Evolutionary conservation across 2,329 filamentous ascomycete genomes (phyloP).

Genomic region (Trichoderma afroharzianum): DNA sequence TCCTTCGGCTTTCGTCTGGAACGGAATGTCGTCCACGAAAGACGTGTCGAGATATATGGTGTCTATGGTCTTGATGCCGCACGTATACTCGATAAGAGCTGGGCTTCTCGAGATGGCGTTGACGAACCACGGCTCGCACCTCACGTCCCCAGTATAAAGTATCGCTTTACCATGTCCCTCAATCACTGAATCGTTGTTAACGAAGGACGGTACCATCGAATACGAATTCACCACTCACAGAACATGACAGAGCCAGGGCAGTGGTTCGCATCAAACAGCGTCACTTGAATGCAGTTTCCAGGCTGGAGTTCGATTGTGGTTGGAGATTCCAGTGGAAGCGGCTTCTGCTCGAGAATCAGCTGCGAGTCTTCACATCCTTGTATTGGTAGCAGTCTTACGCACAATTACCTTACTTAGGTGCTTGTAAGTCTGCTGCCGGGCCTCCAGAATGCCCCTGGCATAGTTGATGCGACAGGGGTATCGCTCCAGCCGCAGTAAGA

Average conservation of each 20-base stretch:
- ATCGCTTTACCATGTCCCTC: constrained; percentile 69
- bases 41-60: constrained; percentile 89
- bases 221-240: constrained; percentile 38
- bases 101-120: constrained; percentile 69
- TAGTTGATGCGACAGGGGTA: constrained; percentile 79
- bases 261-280: constrained; percentile 87
- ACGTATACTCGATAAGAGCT: constrained; percentile 68
- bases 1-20: constrained; percentile 68
- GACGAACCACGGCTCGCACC: constrained; percentile 84
- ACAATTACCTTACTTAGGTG: constrained; percentile 69
- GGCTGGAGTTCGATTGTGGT: constrained; percentile 71
- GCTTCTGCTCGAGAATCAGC: constrained; percentile 50
- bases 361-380: too few species aligned
- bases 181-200: constrained; percentile 51
- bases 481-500: constrained; percentile 76
- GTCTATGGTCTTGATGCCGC: constrained; percentile 64
- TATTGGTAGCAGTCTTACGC: constrained; percentile 14
- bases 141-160: constrained; percentile 84
- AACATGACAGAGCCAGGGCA: constrained; percentile 92
- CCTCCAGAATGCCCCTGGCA: constrained; percentile 71
- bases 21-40: constrained; percentile 49
- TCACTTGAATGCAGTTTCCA: constrained; percentile 68
- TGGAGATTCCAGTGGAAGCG: constrained; percentile 77
- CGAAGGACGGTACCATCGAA: not conserved
- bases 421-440: constrained; percentile 69